Evolutionary conservation across 2,329 filamentous ascomycete species (phyloP).

Genomic region (Exophiala xenobiotica): DNA sequence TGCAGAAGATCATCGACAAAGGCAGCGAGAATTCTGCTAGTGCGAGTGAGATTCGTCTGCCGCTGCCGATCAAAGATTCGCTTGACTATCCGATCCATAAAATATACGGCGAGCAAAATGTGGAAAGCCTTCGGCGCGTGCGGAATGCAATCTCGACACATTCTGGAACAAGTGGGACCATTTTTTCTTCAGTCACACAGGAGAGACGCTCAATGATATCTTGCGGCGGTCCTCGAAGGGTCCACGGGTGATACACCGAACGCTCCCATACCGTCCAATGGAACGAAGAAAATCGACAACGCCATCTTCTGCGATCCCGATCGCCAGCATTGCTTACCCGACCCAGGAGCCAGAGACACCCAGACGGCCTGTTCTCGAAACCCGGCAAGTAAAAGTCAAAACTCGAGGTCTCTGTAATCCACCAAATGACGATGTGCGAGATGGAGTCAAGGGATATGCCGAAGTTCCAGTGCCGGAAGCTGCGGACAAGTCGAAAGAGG

Average conservation of each 20-base stretch:
- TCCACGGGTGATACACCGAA: conserved; percentile 9
- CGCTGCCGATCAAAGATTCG: conserved; percentile 27
- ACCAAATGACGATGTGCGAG: conserved; percentile 1
- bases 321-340: not conserved
- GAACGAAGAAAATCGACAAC: too few species aligned
- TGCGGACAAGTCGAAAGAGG: conserved; percentile 1
- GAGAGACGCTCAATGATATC: conserved; percentile 6
- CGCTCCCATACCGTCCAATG: not conserved
- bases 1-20: not conserved
- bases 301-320: not conserved
- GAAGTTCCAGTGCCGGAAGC: not conserved
- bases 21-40: not conserved
- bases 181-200: conserved; percentile 6
- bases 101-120: conserved; percentile 47
- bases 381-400: conserved; percentile 12
- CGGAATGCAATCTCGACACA: conserved; percentile 50
- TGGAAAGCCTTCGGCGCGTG: conserved; percentile 45
- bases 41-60: not conserved
- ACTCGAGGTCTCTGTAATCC: conserved; percentile 4
- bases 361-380: too few species aligned
- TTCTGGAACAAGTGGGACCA: conserved; percentile 47
- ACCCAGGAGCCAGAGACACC: too few species aligned
- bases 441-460: too few species aligned
- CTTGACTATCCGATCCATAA: conserved; percentile 53
- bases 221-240: conserved; percentile 2